These are phyloP conservation scores for Metarhizium sp. DNA, from an alignment of 2,329 filamentous ascomycete genomes.

Conservation along the genomic window DNA sequence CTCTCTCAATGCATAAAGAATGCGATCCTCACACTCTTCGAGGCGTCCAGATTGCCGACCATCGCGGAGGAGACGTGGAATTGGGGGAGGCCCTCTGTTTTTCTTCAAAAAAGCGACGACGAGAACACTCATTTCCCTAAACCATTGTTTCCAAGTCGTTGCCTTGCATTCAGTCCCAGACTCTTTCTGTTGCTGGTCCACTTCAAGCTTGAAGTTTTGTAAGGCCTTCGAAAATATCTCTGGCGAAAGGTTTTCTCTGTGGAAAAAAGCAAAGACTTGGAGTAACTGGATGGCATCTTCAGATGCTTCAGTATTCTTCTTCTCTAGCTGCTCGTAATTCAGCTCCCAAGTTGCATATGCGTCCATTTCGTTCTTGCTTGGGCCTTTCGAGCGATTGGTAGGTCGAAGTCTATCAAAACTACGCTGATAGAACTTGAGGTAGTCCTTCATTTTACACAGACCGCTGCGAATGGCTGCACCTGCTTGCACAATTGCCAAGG, in stretches of 20 bases:
- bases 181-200: background rate
- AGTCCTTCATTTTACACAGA: constrained; percentile 5
- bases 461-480: constrained; percentile 5
- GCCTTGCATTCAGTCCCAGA: background rate
- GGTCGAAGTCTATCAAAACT: background rate
- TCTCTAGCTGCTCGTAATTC: constrained; percentile 4
- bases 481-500: constrained; percentile 8
- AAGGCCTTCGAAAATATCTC: background rate
- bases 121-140: background rate
- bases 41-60: background rate
- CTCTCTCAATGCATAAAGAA: background rate
- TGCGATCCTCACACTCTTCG: background rate
- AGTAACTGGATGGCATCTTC: constrained; percentile 4
- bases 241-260: background rate
- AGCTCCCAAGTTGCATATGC: constrained; percentile 6
- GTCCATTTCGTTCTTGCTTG: background rate
- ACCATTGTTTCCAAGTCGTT: background rate
- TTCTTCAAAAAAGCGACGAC: background rate
- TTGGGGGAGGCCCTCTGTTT: background rate
- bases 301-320: constrained; percentile 1
- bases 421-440: constrained; percentile 4
- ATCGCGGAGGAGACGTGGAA: background rate
- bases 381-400: background rate
- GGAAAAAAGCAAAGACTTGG: constrained; percentile 6
- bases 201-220: background rate